These are phyloP conservation scores for Drechslera avenae DNA, from an alignment of 2,329 filamentous ascomycete genomes.

Conservation along the genomic window DNA sequence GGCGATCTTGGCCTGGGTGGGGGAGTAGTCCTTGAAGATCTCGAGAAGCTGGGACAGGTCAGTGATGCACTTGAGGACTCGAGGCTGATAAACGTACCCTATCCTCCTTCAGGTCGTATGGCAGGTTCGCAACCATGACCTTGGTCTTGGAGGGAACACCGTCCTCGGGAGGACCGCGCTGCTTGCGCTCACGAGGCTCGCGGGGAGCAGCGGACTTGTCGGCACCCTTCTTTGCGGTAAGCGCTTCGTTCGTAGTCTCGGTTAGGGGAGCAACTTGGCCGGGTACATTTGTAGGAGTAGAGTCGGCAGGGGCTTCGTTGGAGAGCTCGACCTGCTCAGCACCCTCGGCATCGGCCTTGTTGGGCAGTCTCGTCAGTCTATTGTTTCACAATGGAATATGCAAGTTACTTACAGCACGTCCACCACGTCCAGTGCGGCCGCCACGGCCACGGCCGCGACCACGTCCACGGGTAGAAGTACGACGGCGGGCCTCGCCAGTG, in stretches of 20 bases:
- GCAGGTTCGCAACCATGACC: conserved; percentile 99
- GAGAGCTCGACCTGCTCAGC: conserved; percentile 54
- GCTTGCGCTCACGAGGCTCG: conserved; percentile 65
- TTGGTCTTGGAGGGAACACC: conserved; percentile 99
- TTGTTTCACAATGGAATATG: conserved; percentile 1
- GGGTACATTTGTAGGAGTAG: conserved; percentile 57
- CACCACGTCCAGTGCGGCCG: conserved; percentile 65
- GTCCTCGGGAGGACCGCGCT: conserved; percentile 96
- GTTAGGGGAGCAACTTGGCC: conserved; percentile 57
- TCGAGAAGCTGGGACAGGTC: conserved; percentile 78
- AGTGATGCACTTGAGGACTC: conserved; percentile 6
- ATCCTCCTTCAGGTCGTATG: conserved; percentile 96
- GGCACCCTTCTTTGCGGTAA: conserved; percentile 61
- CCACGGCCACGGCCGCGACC: conserved; percentile 66
- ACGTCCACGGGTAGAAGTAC: conserved; percentile 61
- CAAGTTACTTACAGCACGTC: conserved; percentile 64
- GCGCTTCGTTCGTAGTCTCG: conserved; percentile 59
- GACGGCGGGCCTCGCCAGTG: conserved; percentile 65
- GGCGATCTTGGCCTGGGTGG: conserved; percentile 95
- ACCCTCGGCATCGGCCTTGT: conserved; percentile 55
- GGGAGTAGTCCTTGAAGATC: conserved; percentile 90
- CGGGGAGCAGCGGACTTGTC: conserved; percentile 55
- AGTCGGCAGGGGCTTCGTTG: conserved; percentile 52
- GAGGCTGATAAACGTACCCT: conserved; percentile 66
- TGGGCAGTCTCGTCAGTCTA: conserved; percentile 9